Conservation (phyloP, 768 basidiomycete genomes). For the Cytidiella melzeri region DNA sequence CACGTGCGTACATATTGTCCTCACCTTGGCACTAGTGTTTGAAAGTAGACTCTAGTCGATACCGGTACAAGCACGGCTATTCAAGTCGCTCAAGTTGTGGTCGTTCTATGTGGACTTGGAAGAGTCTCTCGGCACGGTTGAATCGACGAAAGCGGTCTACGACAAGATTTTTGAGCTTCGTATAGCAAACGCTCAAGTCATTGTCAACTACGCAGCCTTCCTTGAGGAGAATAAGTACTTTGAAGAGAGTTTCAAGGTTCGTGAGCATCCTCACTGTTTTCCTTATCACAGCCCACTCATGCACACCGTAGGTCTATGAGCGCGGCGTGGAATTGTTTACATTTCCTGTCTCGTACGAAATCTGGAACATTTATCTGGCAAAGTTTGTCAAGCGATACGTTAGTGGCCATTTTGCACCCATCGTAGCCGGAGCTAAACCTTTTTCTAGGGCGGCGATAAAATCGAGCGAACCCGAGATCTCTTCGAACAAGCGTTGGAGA, state of each 20-base stretch:
- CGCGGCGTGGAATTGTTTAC: constrained; percentile 96
- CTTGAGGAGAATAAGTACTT: constrained; percentile 97
- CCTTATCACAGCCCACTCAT: background rate
- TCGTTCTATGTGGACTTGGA: constrained; percentile 98
- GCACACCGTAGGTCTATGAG: constrained; percentile 70
- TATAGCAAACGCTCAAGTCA: constrained; percentile 96
- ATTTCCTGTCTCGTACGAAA: constrained; percentile 95
- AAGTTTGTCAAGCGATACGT: constrained; percentile 98
- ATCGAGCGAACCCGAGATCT: constrained; percentile 94
- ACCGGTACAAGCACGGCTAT: constrained; percentile 81
- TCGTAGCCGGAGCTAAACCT: background rate
- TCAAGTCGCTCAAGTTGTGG: constrained; percentile 98
- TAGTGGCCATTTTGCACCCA: constrained; percentile 25
- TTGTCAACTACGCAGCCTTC: constrained; percentile 96
- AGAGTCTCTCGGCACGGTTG: constrained; percentile 93
- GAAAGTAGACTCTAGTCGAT: constrained; percentile 47
- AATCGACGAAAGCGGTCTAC: constrained; percentile 87
- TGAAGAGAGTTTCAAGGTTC: constrained; percentile 95
- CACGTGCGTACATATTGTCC: constrained; percentile 52
- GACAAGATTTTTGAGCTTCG: constrained; percentile 95
- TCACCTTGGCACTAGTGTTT: constrained; percentile 4
- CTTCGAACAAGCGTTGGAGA: constrained; percentile 95
- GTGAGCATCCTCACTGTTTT: constrained; percentile 1
- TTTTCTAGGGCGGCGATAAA: constrained; percentile 77
- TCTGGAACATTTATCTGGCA: constrained; percentile 98